A percentile compares a stretch with the other conserved stretches of the same genome.
Conservation (phyloP, 352 stramenopile genomes). For the Pythium scleroteichum region DNA sequence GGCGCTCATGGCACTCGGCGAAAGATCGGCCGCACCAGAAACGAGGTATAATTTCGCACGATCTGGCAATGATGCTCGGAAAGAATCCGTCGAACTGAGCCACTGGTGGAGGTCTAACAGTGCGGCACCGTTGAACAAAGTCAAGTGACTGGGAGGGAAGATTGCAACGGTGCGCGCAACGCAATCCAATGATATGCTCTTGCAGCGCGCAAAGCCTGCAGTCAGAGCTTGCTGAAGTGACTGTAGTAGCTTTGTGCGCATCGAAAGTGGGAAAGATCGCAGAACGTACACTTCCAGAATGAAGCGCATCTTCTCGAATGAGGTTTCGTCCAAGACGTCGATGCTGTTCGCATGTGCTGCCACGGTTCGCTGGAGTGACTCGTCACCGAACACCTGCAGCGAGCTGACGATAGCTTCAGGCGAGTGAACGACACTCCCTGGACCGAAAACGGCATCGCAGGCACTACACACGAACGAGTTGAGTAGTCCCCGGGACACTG, state of each 20-base stretch:
- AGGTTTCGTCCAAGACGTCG: conserved; percentile 31
- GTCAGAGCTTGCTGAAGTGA: conserved; percentile 57
- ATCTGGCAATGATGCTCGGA: conserved; percentile 3
- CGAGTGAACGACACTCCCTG: conserved; percentile 50
- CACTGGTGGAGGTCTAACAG: conserved; percentile 22
- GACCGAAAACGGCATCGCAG: conserved; percentile 53
- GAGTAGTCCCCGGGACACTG: conserved; percentile 16
- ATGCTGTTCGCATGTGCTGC: not conserved
- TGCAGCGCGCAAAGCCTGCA: conserved; percentile 43
- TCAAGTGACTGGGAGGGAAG: conserved; percentile 46
- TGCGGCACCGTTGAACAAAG: conserved; percentile 28
- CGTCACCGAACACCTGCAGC: conserved; percentile 56
- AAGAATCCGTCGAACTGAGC: conserved; percentile 13
- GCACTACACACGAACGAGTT: conserved; percentile 32
- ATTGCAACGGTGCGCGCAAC: conserved; percentile 53
- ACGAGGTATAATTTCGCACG: conserved; percentile 11
- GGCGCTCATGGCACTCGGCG: not conserved
- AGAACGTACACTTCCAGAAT: conserved; percentile 76
- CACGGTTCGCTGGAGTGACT: conserved; percentile 18
- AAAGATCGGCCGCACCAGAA: not conserved
- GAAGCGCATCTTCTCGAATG: conserved; percentile 59
- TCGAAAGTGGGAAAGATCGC: conserved; percentile 71
- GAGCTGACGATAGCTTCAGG: conserved; percentile 73
- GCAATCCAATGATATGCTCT: conserved; percentile 36
- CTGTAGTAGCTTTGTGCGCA: conserved; percentile 50